Conservation (phyloP, 805 yeast species). For the Pichia manshurica region DNA sequence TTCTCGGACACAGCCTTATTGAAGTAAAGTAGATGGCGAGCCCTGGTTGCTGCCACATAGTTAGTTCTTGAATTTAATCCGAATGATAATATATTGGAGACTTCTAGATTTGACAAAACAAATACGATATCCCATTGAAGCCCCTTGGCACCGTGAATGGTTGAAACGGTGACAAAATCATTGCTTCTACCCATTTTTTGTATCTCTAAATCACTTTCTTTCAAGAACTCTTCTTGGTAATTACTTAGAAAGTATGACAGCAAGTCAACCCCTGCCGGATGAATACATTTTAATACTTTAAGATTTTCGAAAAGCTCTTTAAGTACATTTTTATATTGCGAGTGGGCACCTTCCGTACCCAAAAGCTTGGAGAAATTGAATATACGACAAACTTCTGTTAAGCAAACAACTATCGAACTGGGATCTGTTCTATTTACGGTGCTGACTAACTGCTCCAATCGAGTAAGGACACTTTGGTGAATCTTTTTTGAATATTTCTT, state of each 20-base stretch:
- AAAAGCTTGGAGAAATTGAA: constrained; percentile 34
- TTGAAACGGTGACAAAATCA: constrained; percentile 45
- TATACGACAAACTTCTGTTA: constrained; percentile 29
- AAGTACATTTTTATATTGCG: constrained; percentile 27
- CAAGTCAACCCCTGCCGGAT: constrained; percentile 28
- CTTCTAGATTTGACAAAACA: constrained; percentile 23
- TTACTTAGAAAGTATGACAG: constrained; percentile 37
- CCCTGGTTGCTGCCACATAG: constrained; percentile 67
- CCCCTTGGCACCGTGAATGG: constrained; percentile 73
- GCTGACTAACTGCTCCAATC: not conserved
- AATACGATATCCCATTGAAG: constrained; percentile 68
- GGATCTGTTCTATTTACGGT: constrained; percentile 32
- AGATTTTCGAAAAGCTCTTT: constrained; percentile 34
- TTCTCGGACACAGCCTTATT: constrained; percentile 22
- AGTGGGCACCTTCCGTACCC: constrained; percentile 8
- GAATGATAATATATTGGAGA: not conserved
- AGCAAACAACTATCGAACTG: constrained; percentile 29
- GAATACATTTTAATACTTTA: constrained; percentile 15
- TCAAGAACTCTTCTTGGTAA: constrained; percentile 24
- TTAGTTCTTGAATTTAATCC: constrained; percentile 20
- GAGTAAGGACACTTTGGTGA: not conserved
- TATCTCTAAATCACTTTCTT: constrained; percentile 23
- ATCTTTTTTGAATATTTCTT: constrained; percentile 10
- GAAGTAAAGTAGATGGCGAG: constrained; percentile 41
- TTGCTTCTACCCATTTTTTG: constrained; percentile 12